Evolutionary conservation across 345 rosid genomes (phyloP).

Genomic region (Melastoma malabathricum): DNA sequence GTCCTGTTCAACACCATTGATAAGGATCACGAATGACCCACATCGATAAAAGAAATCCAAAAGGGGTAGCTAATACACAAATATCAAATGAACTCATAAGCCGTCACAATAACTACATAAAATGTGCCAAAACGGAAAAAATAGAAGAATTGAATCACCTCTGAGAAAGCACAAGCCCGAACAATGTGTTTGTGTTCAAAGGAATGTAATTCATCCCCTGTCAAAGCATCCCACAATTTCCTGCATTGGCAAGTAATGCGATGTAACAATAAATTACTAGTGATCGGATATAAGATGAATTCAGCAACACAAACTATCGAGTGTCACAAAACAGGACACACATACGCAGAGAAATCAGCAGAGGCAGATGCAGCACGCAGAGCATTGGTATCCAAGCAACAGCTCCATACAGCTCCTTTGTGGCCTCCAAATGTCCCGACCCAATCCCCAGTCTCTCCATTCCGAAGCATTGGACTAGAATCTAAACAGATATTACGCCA

Average conservation of each 20-base stretch:
- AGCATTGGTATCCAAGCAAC: constrained; percentile 77
- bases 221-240: constrained; percentile 89
- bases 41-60: not conserved
- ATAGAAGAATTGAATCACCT: constrained; percentile 23
- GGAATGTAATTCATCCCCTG: constrained; percentile 74
- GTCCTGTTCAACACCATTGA: constrained; percentile 34
- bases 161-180: constrained; percentile 82
- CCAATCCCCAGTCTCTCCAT: constrained; percentile 99
- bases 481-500: constrained; percentile 27
- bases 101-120: no score
- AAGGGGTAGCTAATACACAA: not conserved
- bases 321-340: not conserved
- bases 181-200: constrained; percentile 94
- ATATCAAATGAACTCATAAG: not conserved
- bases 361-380: constrained; percentile 91
- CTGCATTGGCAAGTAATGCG: constrained; percentile 17
- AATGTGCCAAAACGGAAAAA: not conserved
- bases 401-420: constrained; percentile 99
- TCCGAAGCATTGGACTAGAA: constrained; percentile 94
- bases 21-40: no score
- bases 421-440: constrained; percentile 98
- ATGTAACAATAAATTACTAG: not conserved
- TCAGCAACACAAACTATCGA: not conserved
- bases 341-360: constrained; percentile 95
- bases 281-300: not conserved